A percentile compares a stretch with the other conserved stretches of the same genome.
Evolutionary conservation across 2,329 filamentous ascomycete genomes (phyloP).

Genomic region (Fusarium poae): DNA sequence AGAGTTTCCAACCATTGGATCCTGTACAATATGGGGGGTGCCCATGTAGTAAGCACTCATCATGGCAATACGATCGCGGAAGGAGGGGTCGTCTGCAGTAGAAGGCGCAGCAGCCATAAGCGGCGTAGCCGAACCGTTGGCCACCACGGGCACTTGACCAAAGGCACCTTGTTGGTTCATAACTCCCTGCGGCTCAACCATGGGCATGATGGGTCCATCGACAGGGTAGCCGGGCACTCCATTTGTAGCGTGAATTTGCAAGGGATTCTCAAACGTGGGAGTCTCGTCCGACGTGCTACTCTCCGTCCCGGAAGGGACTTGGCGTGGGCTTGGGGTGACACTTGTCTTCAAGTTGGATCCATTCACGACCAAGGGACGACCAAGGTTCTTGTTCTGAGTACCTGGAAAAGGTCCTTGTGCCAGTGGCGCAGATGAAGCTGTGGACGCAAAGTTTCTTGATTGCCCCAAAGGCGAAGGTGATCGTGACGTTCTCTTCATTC

Average conservation of each 20-base stretch:
- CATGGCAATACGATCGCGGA: slow-evolving; percentile 58
- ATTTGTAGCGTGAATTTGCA: slow-evolving; percentile 46
- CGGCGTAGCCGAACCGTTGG: slow-evolving; percentile 53
- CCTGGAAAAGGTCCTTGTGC: slow-evolving; percentile 56
- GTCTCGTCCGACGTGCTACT: slow-evolving; percentile 44
- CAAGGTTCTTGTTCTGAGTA: slow-evolving; percentile 51
- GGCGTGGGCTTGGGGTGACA: slow-evolving; percentile 46
- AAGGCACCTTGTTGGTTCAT: slow-evolving; percentile 35
- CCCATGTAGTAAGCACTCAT: slow-evolving; percentile 54
- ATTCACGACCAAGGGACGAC: slow-evolving; percentile 67
- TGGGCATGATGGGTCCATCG: slow-evolving; percentile 28
- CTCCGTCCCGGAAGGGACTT: slow-evolving; percentile 27
- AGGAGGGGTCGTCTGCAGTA: slow-evolving; percentile 56
- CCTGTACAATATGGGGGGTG: slow-evolving; percentile 50
- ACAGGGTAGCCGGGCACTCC: slow-evolving; percentile 25
- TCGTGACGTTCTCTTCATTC: slow-evolving; percentile 66
- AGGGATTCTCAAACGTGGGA: slow-evolving; percentile 46
- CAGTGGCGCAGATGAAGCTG: slow-evolving; percentile 57
- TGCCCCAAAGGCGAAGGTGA: slow-evolving; percentile 70
- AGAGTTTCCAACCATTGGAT: slow-evolving; percentile 48
- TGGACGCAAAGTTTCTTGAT: slow-evolving; percentile 59
- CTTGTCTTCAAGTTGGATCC: slow-evolving; percentile 59
- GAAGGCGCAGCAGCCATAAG: slow-evolving; percentile 39
- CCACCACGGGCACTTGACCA: slow-evolving; percentile 52
- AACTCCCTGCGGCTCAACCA: slow-evolving; percentile 25